Base-by-base conservation (phyloP, 257 asterid genomes). In the Voacanga thouarsii region DNA sequence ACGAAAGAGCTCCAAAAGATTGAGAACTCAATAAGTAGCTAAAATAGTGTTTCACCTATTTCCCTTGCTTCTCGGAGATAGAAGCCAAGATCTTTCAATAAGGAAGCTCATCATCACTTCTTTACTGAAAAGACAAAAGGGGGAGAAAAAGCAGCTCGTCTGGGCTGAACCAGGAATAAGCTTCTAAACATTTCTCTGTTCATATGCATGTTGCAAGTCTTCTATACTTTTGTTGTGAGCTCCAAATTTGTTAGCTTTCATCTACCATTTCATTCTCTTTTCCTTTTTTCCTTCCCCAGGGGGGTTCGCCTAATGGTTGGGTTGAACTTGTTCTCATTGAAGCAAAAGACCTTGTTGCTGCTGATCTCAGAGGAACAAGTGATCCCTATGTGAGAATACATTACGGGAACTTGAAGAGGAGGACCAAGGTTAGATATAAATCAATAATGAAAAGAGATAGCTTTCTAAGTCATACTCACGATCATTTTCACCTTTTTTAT, bases 301-400 rank as follows among this genome's bases (percentile, higher is more conserved):
- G 85, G 53, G 75, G 79, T 85, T 79, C 83, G 8, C 70, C 85
- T 72, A 88, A 86, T 72, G 97, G 97, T 74, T 94, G 92, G 99
- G 76, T 96, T 19, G 99, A 96, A 80, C 88, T 96, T 15, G 97
- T 89, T 80, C 88, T 96, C 56, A 90, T 96, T 33, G 99, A 94
- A 83, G 99, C 92, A 57, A 89, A 89, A 86, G 99, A 96, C 83
- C 97, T 96, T 59, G 71, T 96, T 77, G 99, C 93, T 72, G 99
- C 99, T 80, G 99, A 96, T 90, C 84, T 92, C 60, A 87, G 99
- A 87, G 99, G 99, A 72, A 96, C 97, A 12, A 96, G 99, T 76
- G 99, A 96, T 86, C 99, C 99, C 66, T 96, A 84, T 61, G 99
- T 96, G 83, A 91, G 92, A 83, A 90, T 96, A 72, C 94, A 94